These are phyloP conservation scores for Candida tropicalis DNA, from an alignment of 1,139 yeast genomes.

Conservation along the genomic window DNA sequence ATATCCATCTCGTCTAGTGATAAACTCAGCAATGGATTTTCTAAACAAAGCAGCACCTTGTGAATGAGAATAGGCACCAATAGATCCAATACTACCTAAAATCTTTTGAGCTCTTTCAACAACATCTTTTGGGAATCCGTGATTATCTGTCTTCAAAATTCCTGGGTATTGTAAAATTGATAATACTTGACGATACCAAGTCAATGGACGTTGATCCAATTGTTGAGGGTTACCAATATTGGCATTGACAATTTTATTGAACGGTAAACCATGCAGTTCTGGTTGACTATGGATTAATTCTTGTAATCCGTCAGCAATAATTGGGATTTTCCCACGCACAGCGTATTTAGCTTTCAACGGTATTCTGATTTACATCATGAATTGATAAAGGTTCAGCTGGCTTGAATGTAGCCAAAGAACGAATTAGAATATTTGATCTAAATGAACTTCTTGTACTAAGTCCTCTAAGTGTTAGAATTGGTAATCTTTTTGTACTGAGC, in stretches of 20 bases:
- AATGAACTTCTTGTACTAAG: background rate
- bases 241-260: slow-evolving; percentile 76
- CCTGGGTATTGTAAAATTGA: slow-evolving; percentile 85
- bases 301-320: slow-evolving; percentile 84
- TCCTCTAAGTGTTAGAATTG: background rate
- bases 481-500: slow-evolving; percentile 1
- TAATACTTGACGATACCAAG: slow-evolving; percentile 92
- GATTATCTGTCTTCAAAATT: slow-evolving; percentile 41
- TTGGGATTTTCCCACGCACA: slow-evolving; percentile 92
- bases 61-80: slow-evolving; percentile 93
- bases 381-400: slow-evolving; percentile 26
- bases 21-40: slow-evolving; percentile 78
- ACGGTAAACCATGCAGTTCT: slow-evolving; percentile 70
- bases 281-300: slow-evolving; percentile 47
- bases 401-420: slow-evolving; percentile 18
- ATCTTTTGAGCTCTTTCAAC: slow-evolving; percentile 66
- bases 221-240: slow-evolving; percentile 98
- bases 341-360: slow-evolving; percentile 91
- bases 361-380: slow-evolving; percentile 66
- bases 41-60: slow-evolving; percentile 81
- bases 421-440: background rate
- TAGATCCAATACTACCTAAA: slow-evolving; percentile 68
- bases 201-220: slow-evolving; percentile 87
- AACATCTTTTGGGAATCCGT: slow-evolving; percentile 68
- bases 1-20: slow-evolving; percentile 58